These are phyloP conservation scores for Mycosphaerelloides madeirae DNA, from an alignment of 2,329 filamentous ascomycete genomes.

Conservation along the genomic window DNA sequence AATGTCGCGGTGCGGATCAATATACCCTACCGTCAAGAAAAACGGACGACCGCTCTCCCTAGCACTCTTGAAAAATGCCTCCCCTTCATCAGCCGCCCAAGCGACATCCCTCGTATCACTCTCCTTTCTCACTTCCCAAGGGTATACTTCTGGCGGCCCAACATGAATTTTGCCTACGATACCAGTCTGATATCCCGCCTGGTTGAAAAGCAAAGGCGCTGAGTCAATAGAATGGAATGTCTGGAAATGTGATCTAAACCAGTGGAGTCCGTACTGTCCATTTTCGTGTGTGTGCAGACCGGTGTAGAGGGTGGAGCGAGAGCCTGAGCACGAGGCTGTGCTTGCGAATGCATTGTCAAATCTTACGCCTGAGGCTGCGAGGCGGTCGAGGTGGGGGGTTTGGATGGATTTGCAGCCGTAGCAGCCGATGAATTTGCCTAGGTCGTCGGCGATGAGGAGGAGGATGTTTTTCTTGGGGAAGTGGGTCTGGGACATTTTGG, in stretches of 20 bases:
- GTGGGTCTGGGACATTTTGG: too few relatives aligned
- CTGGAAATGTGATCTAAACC: constrained; percentile 39
- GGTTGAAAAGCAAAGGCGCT: constrained; percentile 37
- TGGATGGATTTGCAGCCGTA: constrained; percentile 30
- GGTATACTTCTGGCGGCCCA: constrained; percentile 38
- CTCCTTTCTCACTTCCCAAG: constrained; percentile 40
- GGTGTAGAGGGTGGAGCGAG: constrained; percentile 46
- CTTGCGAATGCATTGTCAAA: constrained; percentile 43
- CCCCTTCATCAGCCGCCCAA: constrained; percentile 37
- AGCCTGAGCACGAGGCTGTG: constrained; percentile 48
- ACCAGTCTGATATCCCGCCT: constrained; percentile 42
- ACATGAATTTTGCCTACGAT: constrained; percentile 50
- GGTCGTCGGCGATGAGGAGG: constrained; percentile 42
- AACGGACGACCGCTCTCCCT: constrained; percentile 35
- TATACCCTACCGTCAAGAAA: constrained; percentile 44
- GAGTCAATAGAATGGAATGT: constrained; percentile 45
- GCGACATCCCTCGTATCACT: constrained; percentile 44
- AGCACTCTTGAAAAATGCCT: constrained; percentile 36
- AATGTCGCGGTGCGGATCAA: constrained; percentile 45
- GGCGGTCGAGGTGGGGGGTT: constrained; percentile 41
- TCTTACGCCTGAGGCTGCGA: constrained; percentile 35
- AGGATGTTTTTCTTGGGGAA: constrained; percentile 27
- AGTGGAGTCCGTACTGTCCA: constrained; percentile 44
- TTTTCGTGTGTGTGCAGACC: constrained; percentile 48
- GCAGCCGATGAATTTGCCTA: constrained; percentile 37